These are phyloP conservation scores for Moelleriella libera DNA, from an alignment of 2,329 filamentous ascomycete species.

Conservation along the genomic window DNA sequence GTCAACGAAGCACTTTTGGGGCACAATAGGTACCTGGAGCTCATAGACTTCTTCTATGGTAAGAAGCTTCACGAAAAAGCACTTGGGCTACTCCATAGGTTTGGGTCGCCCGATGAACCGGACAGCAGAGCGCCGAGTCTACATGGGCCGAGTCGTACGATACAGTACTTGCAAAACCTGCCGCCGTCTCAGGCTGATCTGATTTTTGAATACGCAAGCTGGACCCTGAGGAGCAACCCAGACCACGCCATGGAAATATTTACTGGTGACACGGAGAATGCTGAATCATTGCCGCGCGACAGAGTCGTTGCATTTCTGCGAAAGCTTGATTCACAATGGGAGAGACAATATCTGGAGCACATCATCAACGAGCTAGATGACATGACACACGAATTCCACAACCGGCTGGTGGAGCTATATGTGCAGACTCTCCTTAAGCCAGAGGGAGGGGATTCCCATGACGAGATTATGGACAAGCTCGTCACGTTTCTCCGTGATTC, in stretches of 20 bases:
- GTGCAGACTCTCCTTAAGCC: conserved; percentile 41
- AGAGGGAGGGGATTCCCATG: conserved; percentile 33
- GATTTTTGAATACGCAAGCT: conserved; percentile 80
- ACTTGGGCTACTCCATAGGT: conserved; percentile 66
- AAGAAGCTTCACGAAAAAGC: conserved; percentile 87
- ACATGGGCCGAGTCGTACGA: conserved; percentile 69
- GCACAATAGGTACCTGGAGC: conserved; percentile 75
- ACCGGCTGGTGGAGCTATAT: conserved; percentile 59
- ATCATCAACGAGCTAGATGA: conserved; percentile 81
- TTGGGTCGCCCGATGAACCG: conserved; percentile 48
- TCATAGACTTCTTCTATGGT: conserved; percentile 95
- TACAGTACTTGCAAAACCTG: conserved; percentile 80
- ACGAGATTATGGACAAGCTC: conserved; percentile 49
- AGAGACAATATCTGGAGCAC: conserved; percentile 78
- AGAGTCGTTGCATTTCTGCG: conserved; percentile 63
- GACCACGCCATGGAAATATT: conserved; percentile 84
- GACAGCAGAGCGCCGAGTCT: conserved; percentile 41
- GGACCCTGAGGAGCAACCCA: conserved; percentile 64
- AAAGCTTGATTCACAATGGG: conserved; percentile 53
- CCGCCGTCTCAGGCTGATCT: conserved; percentile 80
- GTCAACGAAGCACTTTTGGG: conserved; percentile 88
- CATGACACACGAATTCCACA: conserved; percentile 72
- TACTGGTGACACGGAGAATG: conserved; percentile 83
- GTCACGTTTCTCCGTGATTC: conserved; percentile 64
- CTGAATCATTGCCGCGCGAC: conserved; percentile 72